Evolutionary conservation across 2,329 filamentous ascomycete species (phyloP), one percentile per base, ranked within the genome.

Genomic region (Paraphaeosphaeria minitans): DNA sequence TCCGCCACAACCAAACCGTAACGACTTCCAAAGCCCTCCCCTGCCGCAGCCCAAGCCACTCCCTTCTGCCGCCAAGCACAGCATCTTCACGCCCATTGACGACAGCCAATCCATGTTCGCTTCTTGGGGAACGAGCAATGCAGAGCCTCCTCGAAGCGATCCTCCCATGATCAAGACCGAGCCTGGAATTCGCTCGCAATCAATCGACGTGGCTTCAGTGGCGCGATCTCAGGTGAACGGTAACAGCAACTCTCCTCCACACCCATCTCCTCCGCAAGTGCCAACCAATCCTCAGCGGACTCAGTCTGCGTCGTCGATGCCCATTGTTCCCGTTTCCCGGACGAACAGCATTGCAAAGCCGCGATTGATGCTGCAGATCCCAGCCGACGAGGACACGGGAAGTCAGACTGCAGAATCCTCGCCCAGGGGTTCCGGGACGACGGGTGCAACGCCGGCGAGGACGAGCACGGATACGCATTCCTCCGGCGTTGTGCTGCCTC

Each of bases 31-130:
- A 72, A 87, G 77, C 75, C 84, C 71, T 62, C 85, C 66, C 73
- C 83, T 74, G 79, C 87, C 56, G 66, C 80, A 91, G 63, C 88
- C 89, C 2, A 90, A 89, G 69, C 88, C 91, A 6, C 67, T 85
- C 3, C 82, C 83, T 8, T 77, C 79, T 35, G 78, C 83, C 35
- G 93, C 93, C 75, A 89, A 89, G 22, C 89, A 93, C 58, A 97
- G 93, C 75, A 98, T 99, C 59, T 98, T 98, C 74, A 99, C 95
- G 0, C 95, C 95, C 0, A 96, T 99, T 62, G 95, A 98, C 69
- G 93, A 97, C 74, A 93, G 90, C 68, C 86, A 91, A 50, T 97
- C 93, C 1, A 89, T 97, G 58, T 79, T 97, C 45, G 92, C 92
- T 64, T 93, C 97, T 74, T 88, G 81, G 81, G 81, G 80, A 27